Percentiles rank a stretch among this genome's conserved stretches.
Evolutionary conservation across 805 yeast species (phyloP).

Genomic region (Trichomonascus vanleenenianus): DNA sequence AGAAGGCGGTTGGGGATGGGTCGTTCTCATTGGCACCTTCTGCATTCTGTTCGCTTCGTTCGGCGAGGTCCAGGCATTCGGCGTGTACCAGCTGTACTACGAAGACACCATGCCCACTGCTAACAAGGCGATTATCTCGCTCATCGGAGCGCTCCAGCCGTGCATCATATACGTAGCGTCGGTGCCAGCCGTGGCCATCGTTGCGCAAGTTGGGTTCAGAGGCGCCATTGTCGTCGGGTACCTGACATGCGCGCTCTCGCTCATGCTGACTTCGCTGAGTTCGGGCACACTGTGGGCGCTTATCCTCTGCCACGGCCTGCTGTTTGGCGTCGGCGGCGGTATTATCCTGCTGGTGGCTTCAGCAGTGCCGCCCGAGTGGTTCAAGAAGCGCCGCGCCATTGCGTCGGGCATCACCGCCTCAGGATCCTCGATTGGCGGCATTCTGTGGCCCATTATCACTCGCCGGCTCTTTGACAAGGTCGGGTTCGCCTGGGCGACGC

Average conservation of each 20-base stretch:
- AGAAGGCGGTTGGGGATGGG: constrained; percentile 44
- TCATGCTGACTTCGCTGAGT: constrained; percentile 37
- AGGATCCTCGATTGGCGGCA: constrained; percentile 45
- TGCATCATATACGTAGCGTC: constrained; percentile 32
- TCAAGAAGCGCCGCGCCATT: constrained; percentile 34
- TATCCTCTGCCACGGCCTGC: constrained; percentile 41
- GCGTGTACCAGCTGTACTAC: constrained; percentile 47
- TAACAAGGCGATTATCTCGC: constrained; percentile 38
- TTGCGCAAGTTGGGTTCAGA: constrained; percentile 37
- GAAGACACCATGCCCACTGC: constrained; percentile 33
- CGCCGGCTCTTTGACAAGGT: constrained; percentile 33
- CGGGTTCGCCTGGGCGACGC: constrained; percentile 46
- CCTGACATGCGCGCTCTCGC: constrained; percentile 34
- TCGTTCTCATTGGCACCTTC: constrained; percentile 40
- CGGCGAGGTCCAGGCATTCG: constrained; percentile 51
- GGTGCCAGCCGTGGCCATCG: constrained; percentile 31
- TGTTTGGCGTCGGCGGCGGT: constrained; percentile 40
- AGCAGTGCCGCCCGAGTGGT: constrained; percentile 40
- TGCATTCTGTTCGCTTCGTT: constrained; percentile 40
- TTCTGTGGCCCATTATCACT: constrained; percentile 19
- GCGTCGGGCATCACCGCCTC: constrained; percentile 40
- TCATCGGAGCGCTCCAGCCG: constrained; percentile 46
- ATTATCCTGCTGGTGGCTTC: constrained; percentile 36
- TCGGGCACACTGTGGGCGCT: constrained; percentile 41
- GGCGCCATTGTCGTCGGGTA: constrained; percentile 35